Conservation (phyloP, 2,329 filamentous ascomycete genomes). For the Epicoccum sorghinum region DNA sequence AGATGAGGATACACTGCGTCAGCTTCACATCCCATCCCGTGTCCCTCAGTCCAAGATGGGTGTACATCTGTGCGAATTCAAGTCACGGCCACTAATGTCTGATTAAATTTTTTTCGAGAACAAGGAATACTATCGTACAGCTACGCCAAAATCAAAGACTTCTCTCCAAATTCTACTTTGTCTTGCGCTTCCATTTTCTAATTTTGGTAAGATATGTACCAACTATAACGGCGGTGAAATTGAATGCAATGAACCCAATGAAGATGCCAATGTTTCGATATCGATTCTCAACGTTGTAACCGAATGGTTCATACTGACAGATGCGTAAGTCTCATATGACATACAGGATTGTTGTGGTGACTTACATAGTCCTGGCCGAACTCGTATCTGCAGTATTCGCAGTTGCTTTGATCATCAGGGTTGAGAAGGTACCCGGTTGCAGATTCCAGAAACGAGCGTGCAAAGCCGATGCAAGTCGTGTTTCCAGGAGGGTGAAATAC, state of each 20-base stretch:
- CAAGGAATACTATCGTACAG: no score
- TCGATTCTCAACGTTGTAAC: slow-evolving; percentile 1
- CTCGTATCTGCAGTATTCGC: slow-evolving; percentile 3
- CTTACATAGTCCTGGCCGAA: slow-evolving; percentile 8
- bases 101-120: no score
- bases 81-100: no score
- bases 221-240: slow-evolving; percentile 4
- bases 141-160: no score
- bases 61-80: no score
- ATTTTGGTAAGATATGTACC: slow-evolving; percentile 6
- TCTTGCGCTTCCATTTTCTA: slow-evolving; percentile 8
- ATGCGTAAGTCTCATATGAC: background rate
- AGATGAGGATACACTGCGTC: no score
- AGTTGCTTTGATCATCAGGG: background rate
- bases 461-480: slow-evolving; percentile 1
- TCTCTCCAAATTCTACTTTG: background rate
- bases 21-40: no score
- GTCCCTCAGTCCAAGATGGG: no score
- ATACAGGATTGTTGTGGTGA: background rate
- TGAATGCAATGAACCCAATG: slow-evolving; percentile 7
- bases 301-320: slow-evolving; percentile 4
- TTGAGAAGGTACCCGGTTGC: slow-evolving; percentile 2
- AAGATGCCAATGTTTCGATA: slow-evolving; percentile 7
- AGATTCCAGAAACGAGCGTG: background rate
- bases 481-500: slow-evolving; percentile 1